phyloP scores from a whole-genome alignment of 106 monocot species.

The Dendrobium huoshanense region DNA sequence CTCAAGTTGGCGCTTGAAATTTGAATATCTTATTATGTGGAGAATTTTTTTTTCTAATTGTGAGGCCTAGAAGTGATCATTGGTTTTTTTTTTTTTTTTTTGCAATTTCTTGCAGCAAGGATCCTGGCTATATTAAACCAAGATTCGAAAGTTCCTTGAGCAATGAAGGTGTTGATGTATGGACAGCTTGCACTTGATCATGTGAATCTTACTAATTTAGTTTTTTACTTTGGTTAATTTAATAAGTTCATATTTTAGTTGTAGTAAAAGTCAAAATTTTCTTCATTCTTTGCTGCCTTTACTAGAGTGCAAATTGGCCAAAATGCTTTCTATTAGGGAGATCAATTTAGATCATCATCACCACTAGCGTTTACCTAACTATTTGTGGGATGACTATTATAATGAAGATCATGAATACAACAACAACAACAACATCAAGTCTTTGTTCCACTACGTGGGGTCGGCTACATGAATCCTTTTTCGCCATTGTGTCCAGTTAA shows the following conservation, averaged over 20 bases:
- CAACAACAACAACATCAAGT: too few relatives aligned
- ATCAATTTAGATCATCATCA: not conserved
- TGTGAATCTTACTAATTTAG: not conserved
- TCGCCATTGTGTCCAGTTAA: too few relatives aligned
- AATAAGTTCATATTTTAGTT: not conserved
- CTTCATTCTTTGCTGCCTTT: not conserved
- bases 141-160: constrained; percentile 23
- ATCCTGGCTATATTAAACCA: constrained; percentile 85
- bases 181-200: constrained; percentile 2
- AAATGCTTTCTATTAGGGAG: not conserved
- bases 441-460: too few relatives aligned
- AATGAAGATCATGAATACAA: not conserved
- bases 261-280: not conserved
- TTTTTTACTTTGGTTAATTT: not conserved
- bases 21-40: not conserved
- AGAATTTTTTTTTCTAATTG: not conserved
- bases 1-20: not conserved
- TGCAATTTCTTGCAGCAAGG: constrained; percentile 56
- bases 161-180: constrained; percentile 29
- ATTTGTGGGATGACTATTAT: not conserved
- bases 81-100: not conserved
- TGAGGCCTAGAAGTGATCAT: not conserved
- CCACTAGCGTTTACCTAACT: not conserved
- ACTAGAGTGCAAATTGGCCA: not conserved
- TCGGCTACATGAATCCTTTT: too few relatives aligned